Percentiles rank a stretch among this genome's conserved stretches.
phyloP scores from a whole-genome alignment of 108 stramenopile genomes.

The Cyclotella sp. region DNA sequence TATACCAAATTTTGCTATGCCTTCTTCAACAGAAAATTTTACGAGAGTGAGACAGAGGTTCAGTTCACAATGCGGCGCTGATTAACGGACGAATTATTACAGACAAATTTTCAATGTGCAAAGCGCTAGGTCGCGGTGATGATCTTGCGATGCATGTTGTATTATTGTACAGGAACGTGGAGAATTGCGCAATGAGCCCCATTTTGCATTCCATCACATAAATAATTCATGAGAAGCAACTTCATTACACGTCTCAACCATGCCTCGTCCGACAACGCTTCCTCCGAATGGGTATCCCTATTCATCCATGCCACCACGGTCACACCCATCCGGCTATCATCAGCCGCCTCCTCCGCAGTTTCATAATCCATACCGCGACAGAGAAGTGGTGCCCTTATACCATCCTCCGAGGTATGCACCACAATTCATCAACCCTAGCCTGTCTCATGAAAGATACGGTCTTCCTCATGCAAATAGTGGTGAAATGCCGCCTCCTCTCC shows the following conservation, averaged over 20 bases:
- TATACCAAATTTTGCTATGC: not conserved
- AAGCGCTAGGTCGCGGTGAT: not conserved
- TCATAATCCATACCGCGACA: not conserved
- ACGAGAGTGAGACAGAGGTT: not conserved
- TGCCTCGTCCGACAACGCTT: conserved; percentile 8
- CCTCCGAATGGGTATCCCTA: conserved; percentile 1
- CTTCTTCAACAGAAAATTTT: conserved; percentile 1
- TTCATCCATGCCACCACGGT: not conserved
- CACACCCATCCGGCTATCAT: not conserved
- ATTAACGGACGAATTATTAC: not conserved
- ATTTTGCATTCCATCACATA: not conserved
- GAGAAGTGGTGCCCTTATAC: not conserved
- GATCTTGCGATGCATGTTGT: not conserved
- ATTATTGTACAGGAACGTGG: not conserved
- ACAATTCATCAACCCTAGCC: not conserved
- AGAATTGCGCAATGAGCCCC: conserved; percentile 17
- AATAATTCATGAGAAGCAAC: not conserved
- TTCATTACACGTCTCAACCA: not conserved
- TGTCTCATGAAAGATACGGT: not conserved
- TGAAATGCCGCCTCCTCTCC: not conserved
- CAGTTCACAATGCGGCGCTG: not conserved
- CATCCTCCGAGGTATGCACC: not conserved
- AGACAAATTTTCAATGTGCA: not conserved
- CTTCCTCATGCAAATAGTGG: not conserved
- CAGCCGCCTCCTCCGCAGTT: not conserved